Evolutionary conservation across 768 basidiomycete genomes (phyloP).

Genomic region (Dacryopinax spathularia): DNA sequence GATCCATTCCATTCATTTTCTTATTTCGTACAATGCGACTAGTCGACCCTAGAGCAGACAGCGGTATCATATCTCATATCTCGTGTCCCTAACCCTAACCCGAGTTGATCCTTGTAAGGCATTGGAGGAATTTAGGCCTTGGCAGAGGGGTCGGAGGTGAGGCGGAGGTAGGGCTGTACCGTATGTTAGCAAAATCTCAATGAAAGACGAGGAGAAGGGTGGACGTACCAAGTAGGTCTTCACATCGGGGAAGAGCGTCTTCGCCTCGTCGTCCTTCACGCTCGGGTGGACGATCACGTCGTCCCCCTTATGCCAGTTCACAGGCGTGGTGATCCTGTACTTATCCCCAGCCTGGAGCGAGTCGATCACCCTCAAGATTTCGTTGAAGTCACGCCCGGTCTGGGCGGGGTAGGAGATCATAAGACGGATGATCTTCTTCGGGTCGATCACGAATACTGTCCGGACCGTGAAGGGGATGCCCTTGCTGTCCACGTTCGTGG

Average conservation of each 20-base stretch:
- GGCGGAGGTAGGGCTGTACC: not conserved
- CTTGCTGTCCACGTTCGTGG: conserved; percentile 71
- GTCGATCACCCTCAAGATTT: conserved; percentile 68
- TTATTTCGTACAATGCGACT: conserved; percentile 1
- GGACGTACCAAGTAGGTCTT: conserved; percentile 55
- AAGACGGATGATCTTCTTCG: conserved; percentile 85
- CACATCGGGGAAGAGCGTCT: conserved; percentile 75
- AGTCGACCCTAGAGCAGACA: not conserved
- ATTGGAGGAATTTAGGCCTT: too few species aligned
- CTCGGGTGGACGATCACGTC: conserved; percentile 85
- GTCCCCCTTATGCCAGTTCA: conserved; percentile 88
- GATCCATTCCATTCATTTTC: not conserved
- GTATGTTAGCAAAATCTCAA: not conserved
- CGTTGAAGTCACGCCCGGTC: conserved; percentile 85
- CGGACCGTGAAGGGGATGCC: conserved; percentile 95
- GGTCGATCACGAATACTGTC: conserved; percentile 95
- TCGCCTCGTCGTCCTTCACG: conserved; percentile 77
- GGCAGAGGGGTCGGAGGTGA: not conserved
- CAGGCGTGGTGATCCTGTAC: conserved; percentile 66
- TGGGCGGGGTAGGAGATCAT: conserved; percentile 87
- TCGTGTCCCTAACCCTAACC: not conserved
- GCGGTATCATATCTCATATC: not conserved
- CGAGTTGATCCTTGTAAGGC: too few species aligned
- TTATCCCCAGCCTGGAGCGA: conserved; percentile 76
- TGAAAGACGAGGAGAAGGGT: not conserved